Base-by-base conservation (phyloP, 495 filamentous ascomycete species). In the Aspergillus ellipticus region DNA sequence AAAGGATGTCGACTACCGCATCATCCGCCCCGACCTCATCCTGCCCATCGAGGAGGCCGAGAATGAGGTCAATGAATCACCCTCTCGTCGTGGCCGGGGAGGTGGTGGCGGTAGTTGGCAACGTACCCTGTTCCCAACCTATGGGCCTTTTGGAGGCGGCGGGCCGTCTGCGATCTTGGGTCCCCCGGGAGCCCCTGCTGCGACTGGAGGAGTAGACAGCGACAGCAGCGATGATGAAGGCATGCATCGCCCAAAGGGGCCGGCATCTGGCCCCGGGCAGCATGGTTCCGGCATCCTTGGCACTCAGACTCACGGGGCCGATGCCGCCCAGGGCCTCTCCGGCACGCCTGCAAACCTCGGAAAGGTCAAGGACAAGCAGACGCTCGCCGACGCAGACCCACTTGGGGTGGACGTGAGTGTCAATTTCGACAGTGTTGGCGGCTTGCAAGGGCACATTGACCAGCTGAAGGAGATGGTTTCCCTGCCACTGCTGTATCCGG, bases 381-480 rank as follows among this genome's bases (percentile, higher is more conserved):
- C 84, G 1, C 80, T 95, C 48, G 93, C 92, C 19, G 94, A 98
- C 74, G 89, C 92, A 6, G 95, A 98, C 67, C 92, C 94, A 13
- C 74, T 98, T 17, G 94, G 95, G 26, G 90, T 97, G 21, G 91
- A 97, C 63, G 77, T 90, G 66, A 89, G 81, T 65, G 89, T 98
- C 52, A 90, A 90, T 55, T 98, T 98, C 68, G 91, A 87, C 60
- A 88, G 88, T 48, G 90, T 98, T 56, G 94, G 94, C 62, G 94
- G 94, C 10, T 67, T 97, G 54, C 84, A 96, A 62, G 85, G 89
- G 28, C 92, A 96, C 61, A 96, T 98, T 58, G 87, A 96, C 61
- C 89, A 96, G 70, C 78, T 98, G 49, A 97, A 97, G 71, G 94
- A 98, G 70, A 98, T 98, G 94, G 92, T 97, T 16, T 85, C 90